These are phyloP conservation scores for Shiraia bambusicola DNA, from an alignment of 2,329 filamentous ascomycete genomes.

Conservation along the genomic window DNA sequence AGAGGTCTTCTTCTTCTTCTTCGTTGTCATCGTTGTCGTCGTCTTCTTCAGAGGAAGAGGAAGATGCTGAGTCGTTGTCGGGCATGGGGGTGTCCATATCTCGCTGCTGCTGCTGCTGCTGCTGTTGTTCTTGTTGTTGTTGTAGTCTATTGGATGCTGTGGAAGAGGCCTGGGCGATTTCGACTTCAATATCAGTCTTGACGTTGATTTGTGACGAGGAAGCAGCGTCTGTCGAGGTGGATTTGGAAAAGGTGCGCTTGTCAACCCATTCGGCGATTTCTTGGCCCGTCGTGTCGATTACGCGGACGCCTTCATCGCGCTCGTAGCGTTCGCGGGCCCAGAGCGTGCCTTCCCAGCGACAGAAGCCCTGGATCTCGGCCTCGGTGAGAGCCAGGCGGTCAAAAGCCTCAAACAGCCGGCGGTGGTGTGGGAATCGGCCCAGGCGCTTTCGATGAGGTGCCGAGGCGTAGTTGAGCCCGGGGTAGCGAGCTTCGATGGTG, in stretches of 20 bases:
- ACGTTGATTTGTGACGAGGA: constrained; percentile 40
- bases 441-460: constrained; percentile 75
- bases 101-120: neutral
- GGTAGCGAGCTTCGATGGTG: constrained; percentile 78
- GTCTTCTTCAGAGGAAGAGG: constrained; percentile 37
- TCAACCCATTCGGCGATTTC: constrained; percentile 65
- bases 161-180: constrained; percentile 36
- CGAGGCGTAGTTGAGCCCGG: constrained; percentile 76
- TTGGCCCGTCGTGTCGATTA: constrained; percentile 71
- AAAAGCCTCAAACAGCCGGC: constrained; percentile 74
- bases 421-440: constrained; percentile 74
- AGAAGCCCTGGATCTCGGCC: constrained; percentile 69
- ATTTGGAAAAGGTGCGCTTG: constrained; percentile 19
- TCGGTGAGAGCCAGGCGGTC: constrained; percentile 68
- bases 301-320: constrained; percentile 68
- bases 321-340: constrained; percentile 83
- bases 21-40: constrained; percentile 51
- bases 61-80: no score
- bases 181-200: constrained; percentile 47
- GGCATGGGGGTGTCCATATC: constrained; percentile 36
- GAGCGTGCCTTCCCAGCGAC: constrained; percentile 79
- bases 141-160: constrained; percentile 34
- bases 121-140: no score
- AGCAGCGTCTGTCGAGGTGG: constrained; percentile 1
- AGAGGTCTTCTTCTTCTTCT: constrained; percentile 8